Base-by-base conservation (phyloP, 1,139 yeast genomes). In the Sugiyamaella castrensis region DNA sequence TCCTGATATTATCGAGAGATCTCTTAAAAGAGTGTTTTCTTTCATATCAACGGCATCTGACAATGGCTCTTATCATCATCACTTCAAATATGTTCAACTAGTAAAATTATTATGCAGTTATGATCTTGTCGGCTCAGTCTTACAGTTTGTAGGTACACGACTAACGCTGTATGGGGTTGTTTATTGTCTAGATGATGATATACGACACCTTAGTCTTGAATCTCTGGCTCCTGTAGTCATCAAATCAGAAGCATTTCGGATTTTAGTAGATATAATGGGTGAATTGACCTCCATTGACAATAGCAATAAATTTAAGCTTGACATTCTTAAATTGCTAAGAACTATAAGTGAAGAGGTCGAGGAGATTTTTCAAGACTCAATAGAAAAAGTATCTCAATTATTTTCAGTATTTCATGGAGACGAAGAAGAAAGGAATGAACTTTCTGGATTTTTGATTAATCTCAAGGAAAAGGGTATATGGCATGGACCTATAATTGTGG, bases 121-220 rank as follows among this genome's bases (percentile, higher is more conserved):
- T 2, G 59, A 54, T 12, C 26, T 59, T 19, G 51, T 59, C 13
- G 52, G 53, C 0, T 44, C 53, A 5, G 51, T 56, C 12, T 47
- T 54, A 7, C 57, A 59, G 46, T 60, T 57, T 47, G 60, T 59
- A 11, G 57, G 57, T 11, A 48, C 53, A 4, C 49, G 47, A 29
- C 42, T 42, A 8, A 46, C 57, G 10, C 15, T 59, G 9, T 39
- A 47, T 16, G 60, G 55, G 2, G 54, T 56, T 1, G 52, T 55
- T 13, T 48, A 37, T 28, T 34, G 47, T 30, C 15, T 53, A 8
- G 53, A 49, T 13, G 51, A 29, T 15, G 46, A 12, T 6, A 40
- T 33, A n/a, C 33, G 49, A 29, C 28, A 39, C 30, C 39, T 37
- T 2, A 51, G 55, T 16, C 26, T 52, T 31, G 30, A 43, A 3